Evolutionary conservation across 805 yeast species (phyloP).

Genomic region (Nakazawaea peltata): DNA sequence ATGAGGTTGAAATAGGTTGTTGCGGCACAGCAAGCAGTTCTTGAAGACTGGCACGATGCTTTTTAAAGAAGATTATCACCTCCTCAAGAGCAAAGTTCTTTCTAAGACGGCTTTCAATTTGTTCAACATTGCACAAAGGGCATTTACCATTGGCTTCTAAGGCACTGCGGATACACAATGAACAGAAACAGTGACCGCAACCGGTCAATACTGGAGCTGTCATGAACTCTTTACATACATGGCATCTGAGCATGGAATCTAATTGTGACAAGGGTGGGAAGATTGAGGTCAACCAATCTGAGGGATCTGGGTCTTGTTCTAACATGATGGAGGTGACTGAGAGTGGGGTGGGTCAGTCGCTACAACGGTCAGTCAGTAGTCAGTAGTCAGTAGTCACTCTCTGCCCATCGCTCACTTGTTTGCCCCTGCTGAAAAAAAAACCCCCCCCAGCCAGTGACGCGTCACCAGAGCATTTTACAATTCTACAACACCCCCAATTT

Average conservation of each 20-base stretch:
- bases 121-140: conserved; percentile 69
- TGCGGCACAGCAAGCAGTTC: conserved; percentile 17
- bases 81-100: conserved; percentile 70
- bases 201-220: conserved; percentile 75
- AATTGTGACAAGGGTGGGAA: conserved; percentile 51
- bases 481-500: too few species aligned
- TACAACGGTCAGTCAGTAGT: too few species aligned
- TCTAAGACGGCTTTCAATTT: conserved; percentile 60
- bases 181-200: conserved; percentile 88
- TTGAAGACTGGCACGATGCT: conserved; percentile 31
- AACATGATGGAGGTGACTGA: too few species aligned
- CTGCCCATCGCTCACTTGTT: too few species aligned
- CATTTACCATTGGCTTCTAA: conserved; percentile 54
- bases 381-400: too few species aligned
- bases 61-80: conserved; percentile 43
- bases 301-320: conserved; percentile 48
- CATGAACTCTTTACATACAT: conserved; percentile 78
- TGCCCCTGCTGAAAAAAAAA: too few species aligned
- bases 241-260: conserved; percentile 73
- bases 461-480: too few species aligned
- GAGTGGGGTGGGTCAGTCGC: too few species aligned
- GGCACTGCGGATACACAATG: conserved; percentile 73
- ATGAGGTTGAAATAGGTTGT: conserved; percentile 17
- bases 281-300: conserved; percentile 55
- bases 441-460: too few species aligned